Evolutionary conservation across 768 basidiomycete species (phyloP).

Genomic region (Trametopsis cervina): DNA sequence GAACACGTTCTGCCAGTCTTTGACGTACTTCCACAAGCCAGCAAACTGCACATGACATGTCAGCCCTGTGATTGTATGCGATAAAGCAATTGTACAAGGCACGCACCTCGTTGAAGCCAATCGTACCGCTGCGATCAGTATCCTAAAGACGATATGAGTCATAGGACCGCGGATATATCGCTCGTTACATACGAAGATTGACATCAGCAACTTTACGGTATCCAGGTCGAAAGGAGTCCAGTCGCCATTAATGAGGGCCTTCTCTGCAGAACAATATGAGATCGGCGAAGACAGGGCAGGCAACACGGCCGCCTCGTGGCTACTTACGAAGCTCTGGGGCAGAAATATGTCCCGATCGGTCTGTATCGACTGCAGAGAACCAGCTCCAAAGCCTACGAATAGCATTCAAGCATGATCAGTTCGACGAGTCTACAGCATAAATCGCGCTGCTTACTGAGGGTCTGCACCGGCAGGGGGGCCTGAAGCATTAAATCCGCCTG

Average conservation of each 20-base stretch:
- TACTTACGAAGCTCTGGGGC: constrained; percentile 61
- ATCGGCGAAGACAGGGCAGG: neutral
- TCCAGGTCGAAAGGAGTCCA: constrained; percentile 82
- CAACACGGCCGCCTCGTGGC: neutral
- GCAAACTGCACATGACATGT: constrained; percentile 38
- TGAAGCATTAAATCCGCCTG: constrained; percentile 28
- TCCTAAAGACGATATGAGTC: constrained; percentile 33
- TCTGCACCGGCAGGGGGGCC: constrained; percentile 64
- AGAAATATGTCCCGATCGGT: constrained; percentile 62
- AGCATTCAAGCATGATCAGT: neutral
- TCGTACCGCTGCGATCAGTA: constrained; percentile 68
- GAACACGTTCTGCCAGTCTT: constrained; percentile 85
- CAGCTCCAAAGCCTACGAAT: constrained; percentile 58
- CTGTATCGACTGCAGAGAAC: constrained; percentile 64
- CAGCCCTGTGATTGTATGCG: neutral
- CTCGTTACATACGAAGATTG: constrained; percentile 55
- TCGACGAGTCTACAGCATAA: neutral
- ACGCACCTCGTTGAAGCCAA: constrained; percentile 69
- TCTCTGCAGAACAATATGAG: constrained; percentile 25
- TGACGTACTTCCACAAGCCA: constrained; percentile 80
- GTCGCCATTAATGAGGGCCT: constrained; percentile 53
- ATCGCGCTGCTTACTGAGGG: constrained; percentile 50
- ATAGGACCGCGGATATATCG: neutral
- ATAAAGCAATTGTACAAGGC: neutral
- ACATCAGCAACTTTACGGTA: constrained; percentile 81